Percentiles rank a stretch among this genome's conserved stretches.
phyloP scores from a whole-genome alignment of 2,329 filamentous ascomycete genomes.

The Dactylonectria estremocensis region DNA sequence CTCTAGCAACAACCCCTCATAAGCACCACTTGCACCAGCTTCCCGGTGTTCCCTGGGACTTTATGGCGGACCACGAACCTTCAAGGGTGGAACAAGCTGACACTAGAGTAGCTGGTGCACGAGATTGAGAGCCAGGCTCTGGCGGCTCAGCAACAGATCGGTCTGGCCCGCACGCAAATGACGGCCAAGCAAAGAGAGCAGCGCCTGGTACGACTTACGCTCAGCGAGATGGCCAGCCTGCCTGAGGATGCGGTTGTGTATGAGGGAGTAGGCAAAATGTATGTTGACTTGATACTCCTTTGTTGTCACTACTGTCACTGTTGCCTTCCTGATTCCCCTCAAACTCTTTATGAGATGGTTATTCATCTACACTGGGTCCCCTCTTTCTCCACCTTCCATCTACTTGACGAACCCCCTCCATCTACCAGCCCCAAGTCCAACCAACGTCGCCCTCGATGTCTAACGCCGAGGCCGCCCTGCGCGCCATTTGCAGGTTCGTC shows the following conservation, averaged over 20 bases:
- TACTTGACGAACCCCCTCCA: background rate
- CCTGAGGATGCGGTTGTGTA: slow-evolving; percentile 86
- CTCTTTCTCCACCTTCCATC: background rate
- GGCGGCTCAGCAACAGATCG: slow-evolving; percentile 92
- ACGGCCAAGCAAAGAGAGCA: slow-evolving; percentile 88
- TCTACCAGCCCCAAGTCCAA: background rate
- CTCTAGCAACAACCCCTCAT: background rate
- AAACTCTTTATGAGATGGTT: background rate
- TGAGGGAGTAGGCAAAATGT: slow-evolving; percentile 98
- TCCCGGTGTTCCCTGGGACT: background rate
- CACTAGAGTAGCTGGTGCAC: slow-evolving; percentile 78
- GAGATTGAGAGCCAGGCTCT: slow-evolving; percentile 95
- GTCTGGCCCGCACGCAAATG: slow-evolving; percentile 87
- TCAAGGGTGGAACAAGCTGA: slow-evolving; percentile 1
- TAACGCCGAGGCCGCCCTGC: slow-evolving; percentile 23
- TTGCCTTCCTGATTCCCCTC: background rate
- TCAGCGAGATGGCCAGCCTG: slow-evolving; percentile 84
- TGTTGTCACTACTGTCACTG: too few relatives aligned
- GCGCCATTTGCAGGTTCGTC: slow-evolving; percentile 79
- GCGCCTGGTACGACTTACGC: slow-evolving; percentile 89
- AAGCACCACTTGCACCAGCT: background rate
- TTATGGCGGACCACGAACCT: background rate
- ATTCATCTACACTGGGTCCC: background rate
- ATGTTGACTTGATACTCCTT: slow-evolving; percentile 51
- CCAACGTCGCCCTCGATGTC: slow-evolving; percentile 1